phyloP scores from a whole-genome alignment of 2,329 filamentous ascomycete genomes.

The Graphilbum sp. region DNA sequence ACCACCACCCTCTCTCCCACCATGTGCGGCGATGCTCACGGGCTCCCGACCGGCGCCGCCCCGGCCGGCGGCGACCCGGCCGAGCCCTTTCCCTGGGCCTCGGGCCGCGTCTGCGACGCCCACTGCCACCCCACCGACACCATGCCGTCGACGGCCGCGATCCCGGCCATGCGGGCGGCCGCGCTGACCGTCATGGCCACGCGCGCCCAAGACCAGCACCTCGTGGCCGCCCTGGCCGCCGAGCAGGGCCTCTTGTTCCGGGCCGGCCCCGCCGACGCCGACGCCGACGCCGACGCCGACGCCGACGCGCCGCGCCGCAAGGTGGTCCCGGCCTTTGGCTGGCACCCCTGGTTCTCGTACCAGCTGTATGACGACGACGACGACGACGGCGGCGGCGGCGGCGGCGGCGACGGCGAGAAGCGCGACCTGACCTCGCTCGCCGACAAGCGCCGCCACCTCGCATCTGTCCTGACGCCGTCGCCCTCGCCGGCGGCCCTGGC shows the following conservation, averaged over 20 bases:
- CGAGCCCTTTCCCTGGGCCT: slow-evolving; percentile 47
- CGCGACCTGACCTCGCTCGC: slow-evolving; percentile 5
- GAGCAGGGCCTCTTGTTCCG: slow-evolving; percentile 30
- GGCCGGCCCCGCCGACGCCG: no score
- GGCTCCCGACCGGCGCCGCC: not conserved
- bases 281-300: no score
- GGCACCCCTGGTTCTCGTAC: slow-evolving; percentile 78
- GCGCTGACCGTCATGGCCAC: slow-evolving; percentile 64
- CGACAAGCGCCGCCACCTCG: slow-evolving; percentile 44
- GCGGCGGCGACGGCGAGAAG: not conserved
- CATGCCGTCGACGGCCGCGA: slow-evolving; percentile 40
- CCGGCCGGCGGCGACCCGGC: slow-evolving; percentile 8
- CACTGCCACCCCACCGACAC: slow-evolving; percentile 78
- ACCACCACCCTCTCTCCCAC: no score
- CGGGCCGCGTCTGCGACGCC: slow-evolving; percentile 53
- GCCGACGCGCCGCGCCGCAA: slow-evolving; percentile 6
- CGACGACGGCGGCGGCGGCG: not conserved
- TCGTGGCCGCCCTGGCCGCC: slow-evolving; percentile 47
- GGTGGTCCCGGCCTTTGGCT: slow-evolving; percentile 59
- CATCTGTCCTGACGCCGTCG: slow-evolving; percentile 41
- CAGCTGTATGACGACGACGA: slow-evolving; percentile 51
- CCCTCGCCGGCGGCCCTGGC: slow-evolving; percentile 12
- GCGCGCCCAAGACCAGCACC: slow-evolving; percentile 55
- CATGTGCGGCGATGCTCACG: not conserved
- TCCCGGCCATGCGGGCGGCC: slow-evolving; percentile 49